phyloP scores from a whole-genome alignment of 2,329 filamentous ascomycete species.

The Pseudocercospora pini-densiflorae region DNA sequence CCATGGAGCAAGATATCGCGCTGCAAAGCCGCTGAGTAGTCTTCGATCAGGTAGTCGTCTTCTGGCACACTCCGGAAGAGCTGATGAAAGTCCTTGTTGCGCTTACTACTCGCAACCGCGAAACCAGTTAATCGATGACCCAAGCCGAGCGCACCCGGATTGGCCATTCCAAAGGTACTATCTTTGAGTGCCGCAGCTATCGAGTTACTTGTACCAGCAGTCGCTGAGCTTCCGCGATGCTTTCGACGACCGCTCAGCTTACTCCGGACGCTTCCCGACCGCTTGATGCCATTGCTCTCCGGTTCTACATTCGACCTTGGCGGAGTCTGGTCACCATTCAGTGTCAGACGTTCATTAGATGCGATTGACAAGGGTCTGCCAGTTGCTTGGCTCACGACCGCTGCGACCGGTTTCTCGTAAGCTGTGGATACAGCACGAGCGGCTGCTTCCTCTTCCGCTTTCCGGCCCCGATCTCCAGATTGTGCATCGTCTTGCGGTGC shows the following conservation, averaged over 20 bases:
- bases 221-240: constrained; percentile 79
- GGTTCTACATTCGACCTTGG: constrained; percentile 63
- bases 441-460: constrained; percentile 62
- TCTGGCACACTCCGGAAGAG: constrained; percentile 96
- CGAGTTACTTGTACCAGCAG: constrained; percentile 67
- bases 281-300: constrained; percentile 58
- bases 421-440: constrained; percentile 65
- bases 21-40: constrained; percentile 96
- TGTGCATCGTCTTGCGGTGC: constrained; percentile 13
- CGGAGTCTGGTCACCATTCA: constrained; percentile 66
- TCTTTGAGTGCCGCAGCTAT: constrained; percentile 74
- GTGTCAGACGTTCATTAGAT: constrained; percentile 41
- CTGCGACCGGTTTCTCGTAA: constrained; percentile 52
- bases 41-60: constrained; percentile 96
- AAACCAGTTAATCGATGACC: constrained; percentile 88
- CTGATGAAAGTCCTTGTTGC: constrained; percentile 92
- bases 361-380: constrained; percentile 47
- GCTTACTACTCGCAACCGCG: constrained; percentile 92
- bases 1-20: constrained; percentile 94
- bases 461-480: constrained; percentile 57
- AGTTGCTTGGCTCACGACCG: constrained; percentile 39
- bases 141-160: constrained; percentile 61
- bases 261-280: constrained; percentile 56
- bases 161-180: constrained; percentile 71
- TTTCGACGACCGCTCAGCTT: constrained; percentile 62